Base-by-base conservation (phyloP, 2,329 filamentous ascomycete species). In the Penicillium thymicola region DNA sequence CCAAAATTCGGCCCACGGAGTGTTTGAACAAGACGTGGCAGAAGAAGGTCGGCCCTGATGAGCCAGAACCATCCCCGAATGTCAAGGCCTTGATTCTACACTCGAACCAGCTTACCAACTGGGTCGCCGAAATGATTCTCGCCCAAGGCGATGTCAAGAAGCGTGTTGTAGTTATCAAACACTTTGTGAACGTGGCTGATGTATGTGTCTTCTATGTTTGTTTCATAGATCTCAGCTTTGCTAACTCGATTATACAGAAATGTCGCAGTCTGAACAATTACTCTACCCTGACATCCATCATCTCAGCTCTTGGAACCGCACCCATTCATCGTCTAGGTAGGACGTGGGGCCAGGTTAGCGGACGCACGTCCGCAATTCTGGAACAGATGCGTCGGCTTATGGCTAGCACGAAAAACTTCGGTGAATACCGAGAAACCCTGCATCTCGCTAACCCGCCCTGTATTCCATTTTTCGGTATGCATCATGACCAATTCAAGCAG, bases 1-100 rank as follows among this genome's bases (percentile, higher is more conserved):
- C 89, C 65, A 97, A 96, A 78, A 96, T 99, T 74, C 93, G 93
- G 74, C 89, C 93, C 0, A 94, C 91, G 0, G 94, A 99, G 74
- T 97, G 93, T 72, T 79, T 99, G 59, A 97, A 96, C 77, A 99
- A 99, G 81, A 97, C 92, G 5, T 99, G 94, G 94, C 92, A 96
- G 76, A 97, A 95, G 83, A 97, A 97, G 79, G 81, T 95, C 57
- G 83, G 79, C 9, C 89, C 92, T 34, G 72, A 73, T 43, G 88
- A 88, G 58, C 66, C 71, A 2, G 92, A 96, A 67, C 90, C 92
- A 34, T 92, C 94, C 10, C 85, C 91, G 0, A 97, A 99, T 67
- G 91, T 99, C 65, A 97, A 97, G 76, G 90, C 92, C 10, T 82
- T 99, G 60, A 99, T 99, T 76, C 81, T 97, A 51, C 94, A 99